Conservation (phyloP, 768 basidiomycete species). For the Naganishia friedmannii region DNA sequence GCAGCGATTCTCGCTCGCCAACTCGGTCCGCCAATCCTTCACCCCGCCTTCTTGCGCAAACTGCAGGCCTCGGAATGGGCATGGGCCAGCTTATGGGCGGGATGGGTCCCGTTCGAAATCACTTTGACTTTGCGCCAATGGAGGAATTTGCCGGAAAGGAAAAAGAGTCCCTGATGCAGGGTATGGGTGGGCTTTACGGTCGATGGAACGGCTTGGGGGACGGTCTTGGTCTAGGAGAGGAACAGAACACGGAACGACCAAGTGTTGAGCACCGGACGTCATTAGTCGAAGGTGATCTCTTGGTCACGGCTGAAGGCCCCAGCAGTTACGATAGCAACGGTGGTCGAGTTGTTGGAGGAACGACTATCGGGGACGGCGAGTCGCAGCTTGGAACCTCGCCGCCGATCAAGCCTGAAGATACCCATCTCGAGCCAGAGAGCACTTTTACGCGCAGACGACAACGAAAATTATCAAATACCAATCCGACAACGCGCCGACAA, state of each 20-base stretch:
- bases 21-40: background rate
- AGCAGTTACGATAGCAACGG: slow-evolving; percentile 14
- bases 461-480: slow-evolving; percentile 83
- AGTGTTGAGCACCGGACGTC: background rate
- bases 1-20: slow-evolving; percentile 9
- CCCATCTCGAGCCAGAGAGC: slow-evolving; percentile 7
- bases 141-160: slow-evolving; percentile 47
- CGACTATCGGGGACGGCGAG: slow-evolving; percentile 22
- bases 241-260: background rate
- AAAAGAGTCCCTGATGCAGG: slow-evolving; percentile 22
- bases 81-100: slow-evolving; percentile 35
- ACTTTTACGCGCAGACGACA: slow-evolving; percentile 60
- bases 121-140: slow-evolving; percentile 46
- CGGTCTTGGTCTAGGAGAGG: background rate
- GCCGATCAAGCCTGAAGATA: slow-evolving; percentile 6
- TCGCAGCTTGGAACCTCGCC: slow-evolving; percentile 4
- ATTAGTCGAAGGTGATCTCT: slow-evolving; percentile 10
- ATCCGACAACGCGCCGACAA: slow-evolving; percentile 55
- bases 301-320: slow-evolving; percentile 2
- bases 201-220: slow-evolving; percentile 26
- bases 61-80: slow-evolving; percentile 18
- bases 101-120: slow-evolving; percentile 37
- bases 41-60: slow-evolving; percentile 3
- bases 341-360: slow-evolving; percentile 26
- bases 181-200: slow-evolving; percentile 1